Evolutionary conservation across 1,284 basidiomycete genomes (phyloP), one percentile per base, ranked within the genome.

Genomic region (Ustilago sp.): DNA sequence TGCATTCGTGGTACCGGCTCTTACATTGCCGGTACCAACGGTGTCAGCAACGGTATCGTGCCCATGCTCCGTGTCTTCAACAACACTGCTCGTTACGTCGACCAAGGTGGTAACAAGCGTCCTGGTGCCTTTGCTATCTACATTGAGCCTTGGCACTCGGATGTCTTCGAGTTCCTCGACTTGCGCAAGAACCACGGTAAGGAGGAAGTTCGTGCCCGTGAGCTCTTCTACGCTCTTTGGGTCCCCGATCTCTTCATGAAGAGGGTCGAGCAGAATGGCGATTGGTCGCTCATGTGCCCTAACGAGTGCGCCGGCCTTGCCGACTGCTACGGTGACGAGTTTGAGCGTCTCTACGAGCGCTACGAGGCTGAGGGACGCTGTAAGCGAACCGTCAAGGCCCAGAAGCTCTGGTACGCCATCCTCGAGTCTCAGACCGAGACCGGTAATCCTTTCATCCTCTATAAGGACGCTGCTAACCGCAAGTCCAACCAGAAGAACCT

Each of bases 51-150:
- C 85, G 97, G 97, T 77, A 98, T 99, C 83, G 94, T 99, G 1
- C 97, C 97, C 39, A 99, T 99, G 97, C 92, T 99, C 57, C 93
- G 97, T 69, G 96, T 94, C 0, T 99, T 93, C 87, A 97, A 99
- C 86, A 95, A 97, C 77, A 99, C 97, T 7, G 97, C 97, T 36
- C 94, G 97, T 60, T 99, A 99, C 86, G 97, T 99, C 74, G 97
- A 99, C 87, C 97, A 99, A 87, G 96, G 97, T 75, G 97, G 97
- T 57, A 99, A 99, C 90, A 99, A 99, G 89, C 93, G 97, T 51
- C 97, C 97, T 2, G 97, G 97, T 77, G 97, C 97, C 2, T 98
- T 99, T 83, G 94, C 97, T 59, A 94, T 98, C 87, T 98, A 98
- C 88, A 89, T 98, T 77, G 95, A 98, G 88, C 95, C 95, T 9